A percentile compares a stretch with the other conserved stretches of the same genome.
Conservation (phyloP, 306 rosid genomes). For the Rubus parviflorus region DNA sequence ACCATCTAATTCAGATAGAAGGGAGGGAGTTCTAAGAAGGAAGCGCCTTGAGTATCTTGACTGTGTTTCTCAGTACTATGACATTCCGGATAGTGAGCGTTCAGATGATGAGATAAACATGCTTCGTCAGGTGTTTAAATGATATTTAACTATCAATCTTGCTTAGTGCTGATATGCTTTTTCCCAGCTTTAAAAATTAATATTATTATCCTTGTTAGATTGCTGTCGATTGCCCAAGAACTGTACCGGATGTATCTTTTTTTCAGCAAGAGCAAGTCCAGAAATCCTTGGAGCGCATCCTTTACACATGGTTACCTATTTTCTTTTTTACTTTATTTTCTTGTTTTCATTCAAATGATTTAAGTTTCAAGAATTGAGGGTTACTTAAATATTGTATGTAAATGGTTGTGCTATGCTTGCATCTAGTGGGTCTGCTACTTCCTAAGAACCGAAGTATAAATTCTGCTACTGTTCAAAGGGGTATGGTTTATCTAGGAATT, state of each 20-base stretch:
- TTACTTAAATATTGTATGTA: neutral
- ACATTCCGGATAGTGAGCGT: constrained; percentile 82
- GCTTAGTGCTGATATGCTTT: constrained; percentile 16
- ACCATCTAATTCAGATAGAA: constrained; percentile 98
- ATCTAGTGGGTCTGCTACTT: neutral
- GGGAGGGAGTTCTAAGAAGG: constrained; percentile 91
- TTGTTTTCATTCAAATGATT: neutral
- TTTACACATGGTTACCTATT: constrained; percentile 68
- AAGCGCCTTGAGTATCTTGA: constrained; percentile 96
- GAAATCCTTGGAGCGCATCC: constrained; percentile 90
- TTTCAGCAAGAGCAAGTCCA: constrained; percentile 88
- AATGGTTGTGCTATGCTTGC: neutral
- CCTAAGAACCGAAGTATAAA: neutral
- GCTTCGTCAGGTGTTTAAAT: constrained; percentile 85
- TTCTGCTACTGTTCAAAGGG: neutral
- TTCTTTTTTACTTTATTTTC: neutral
- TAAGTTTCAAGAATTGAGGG: neutral
- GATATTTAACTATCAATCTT: constrained; percentile 14
- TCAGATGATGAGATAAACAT: constrained; percentile 95
- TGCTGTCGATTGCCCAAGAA: constrained; percentile 91
- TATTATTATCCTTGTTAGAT: constrained; percentile 45
- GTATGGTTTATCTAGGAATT: neutral
- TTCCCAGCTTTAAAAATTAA: constrained; percentile 27
- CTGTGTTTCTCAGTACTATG: constrained; percentile 81
- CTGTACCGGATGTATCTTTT: constrained; percentile 89